These are phyloP conservation scores for Apophysomyces variabilis DNA, from an alignment of 371 early-diverging fungal genomes.

Conservation along the genomic window DNA sequence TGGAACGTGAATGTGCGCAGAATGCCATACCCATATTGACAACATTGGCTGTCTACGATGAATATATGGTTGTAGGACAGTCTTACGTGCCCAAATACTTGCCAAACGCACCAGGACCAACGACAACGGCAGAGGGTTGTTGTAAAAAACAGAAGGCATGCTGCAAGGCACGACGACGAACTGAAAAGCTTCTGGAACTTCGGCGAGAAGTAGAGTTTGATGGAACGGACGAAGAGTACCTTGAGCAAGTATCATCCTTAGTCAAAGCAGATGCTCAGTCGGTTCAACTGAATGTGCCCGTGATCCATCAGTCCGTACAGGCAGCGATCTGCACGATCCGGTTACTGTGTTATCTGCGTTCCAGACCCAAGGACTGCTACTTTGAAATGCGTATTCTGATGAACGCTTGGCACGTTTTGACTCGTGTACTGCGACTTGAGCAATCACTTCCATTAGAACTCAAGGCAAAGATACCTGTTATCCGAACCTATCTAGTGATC, in stretches of 20 bases:
- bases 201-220: slow-evolving; percentile 17
- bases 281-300: slow-evolving; percentile 20
- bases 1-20: slow-evolving; percentile 2
- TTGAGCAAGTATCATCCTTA: slow-evolving; percentile 11
- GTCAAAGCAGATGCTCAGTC: not conserved
- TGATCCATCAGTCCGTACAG: slow-evolving; percentile 20
- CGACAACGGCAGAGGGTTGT: not conserved
- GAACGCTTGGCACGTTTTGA: slow-evolving; percentile 32
- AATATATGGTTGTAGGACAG: slow-evolving; percentile 9
- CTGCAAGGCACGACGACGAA: not conserved
- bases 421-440: slow-evolving; percentile 15
- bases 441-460: slow-evolving; percentile 2
- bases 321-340: slow-evolving; percentile 26
- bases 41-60: slow-evolving; percentile 13
- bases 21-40: slow-evolving; percentile 1
- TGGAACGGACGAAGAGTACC: slow-evolving; percentile 24
- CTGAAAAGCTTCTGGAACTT: slow-evolving; percentile 14
- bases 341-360: slow-evolving; percentile 22
- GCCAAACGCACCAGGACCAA: not conserved
- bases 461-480: not conserved
- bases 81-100: slow-evolving; percentile 4
- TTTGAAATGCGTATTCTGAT: slow-evolving; percentile 35
- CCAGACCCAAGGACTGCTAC: slow-evolving; percentile 19
- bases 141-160: not conserved
- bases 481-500: not conserved